Conservation (phyloP, 2,329 filamentous ascomycete species). For the Phaeosphaeria sp. region DNA sequence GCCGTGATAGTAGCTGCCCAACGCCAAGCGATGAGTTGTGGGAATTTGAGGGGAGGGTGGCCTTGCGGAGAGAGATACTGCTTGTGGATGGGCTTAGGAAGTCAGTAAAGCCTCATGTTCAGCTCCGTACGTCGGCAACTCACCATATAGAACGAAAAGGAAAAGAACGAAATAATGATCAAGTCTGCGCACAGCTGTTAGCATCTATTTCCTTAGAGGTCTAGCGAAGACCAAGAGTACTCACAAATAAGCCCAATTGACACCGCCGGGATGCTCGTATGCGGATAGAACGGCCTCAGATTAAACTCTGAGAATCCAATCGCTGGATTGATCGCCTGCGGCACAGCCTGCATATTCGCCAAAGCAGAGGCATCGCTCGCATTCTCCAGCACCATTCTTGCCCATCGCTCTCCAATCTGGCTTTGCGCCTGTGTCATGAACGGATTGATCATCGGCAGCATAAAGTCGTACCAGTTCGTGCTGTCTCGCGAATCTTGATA, state of each 20-base stretch:
- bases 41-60: conserved; percentile 65
- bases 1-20: conserved; percentile 62
- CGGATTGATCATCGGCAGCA: conserved; percentile 58
- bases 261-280: conserved; percentile 62
- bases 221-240: neutral
- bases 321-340: conserved; percentile 62
- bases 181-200: conserved; percentile 49
- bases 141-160: conserved; percentile 68
- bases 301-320: conserved; percentile 64
- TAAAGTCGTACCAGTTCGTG: conserved; percentile 60
- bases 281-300: conserved; percentile 65
- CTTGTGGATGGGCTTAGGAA: conserved; percentile 68
- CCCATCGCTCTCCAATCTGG: conserved; percentile 58
- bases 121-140: no score
- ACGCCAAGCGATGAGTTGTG: conserved; percentile 65
- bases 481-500: conserved; percentile 64
- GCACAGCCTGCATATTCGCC: conserved; percentile 54
- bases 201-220: neutral
- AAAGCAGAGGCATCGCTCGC: conserved; percentile 48
- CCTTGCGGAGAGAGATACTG: conserved; percentile 62
- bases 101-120: no score
- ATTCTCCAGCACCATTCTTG: conserved; percentile 50
- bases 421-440: conserved; percentile 57
- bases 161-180: conserved; percentile 72
- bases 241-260: conserved; percentile 67